Base-by-base conservation (phyloP, 2,329 filamentous ascomycete species). In the Sclerotinia nivalis region DNA sequence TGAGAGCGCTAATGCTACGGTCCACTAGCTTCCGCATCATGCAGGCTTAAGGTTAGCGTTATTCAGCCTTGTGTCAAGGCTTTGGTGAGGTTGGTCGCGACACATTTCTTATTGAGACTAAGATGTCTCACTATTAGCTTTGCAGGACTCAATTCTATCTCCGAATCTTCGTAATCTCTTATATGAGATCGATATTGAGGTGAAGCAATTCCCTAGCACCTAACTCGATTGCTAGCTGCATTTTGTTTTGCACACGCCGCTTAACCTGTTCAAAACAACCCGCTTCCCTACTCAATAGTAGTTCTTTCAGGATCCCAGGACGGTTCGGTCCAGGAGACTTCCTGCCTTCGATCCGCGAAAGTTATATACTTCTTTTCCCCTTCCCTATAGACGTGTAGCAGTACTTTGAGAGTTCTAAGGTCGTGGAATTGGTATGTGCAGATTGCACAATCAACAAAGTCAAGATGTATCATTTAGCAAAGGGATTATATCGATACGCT, bases 381-480 rank as follows among this genome's bases (percentile, higher is more conserved):
- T 22, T 49, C 15, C 2, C 1, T 12, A 50, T n/a, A 47, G 59
- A 22, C 28, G 12, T 34, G 4, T 8, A 34, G 31, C 22, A 34
- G 25, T 37, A n/a, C 45, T n/a, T 37, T 6, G 15, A 64, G 45
- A 4, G 22, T 28, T 52, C 43, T 37, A n/a, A 28, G 28, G 15
- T 52, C 6, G 45, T 40, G 22, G 45, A 10, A 15, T 61, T 61
- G 59, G 31, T 12, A 34, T 37, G 8, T 37, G 15, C 31, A 20
- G 31, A n/a, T 34, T 25, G 22, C 31, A 37, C 47, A 64, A n/a
- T 37, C 22, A 34, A 40, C 47, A 64, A 55, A 4, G 2, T 20
- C 40, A 71, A 49, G 31, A 97, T 97, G 95, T 98, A 97, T 83
- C 95, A 98, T 83, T 89, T 99, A 76, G 90, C 93, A 78, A 97